phyloP scores from a whole-genome alignment of 331 rosid species.

The Acacia concinna region DNA sequence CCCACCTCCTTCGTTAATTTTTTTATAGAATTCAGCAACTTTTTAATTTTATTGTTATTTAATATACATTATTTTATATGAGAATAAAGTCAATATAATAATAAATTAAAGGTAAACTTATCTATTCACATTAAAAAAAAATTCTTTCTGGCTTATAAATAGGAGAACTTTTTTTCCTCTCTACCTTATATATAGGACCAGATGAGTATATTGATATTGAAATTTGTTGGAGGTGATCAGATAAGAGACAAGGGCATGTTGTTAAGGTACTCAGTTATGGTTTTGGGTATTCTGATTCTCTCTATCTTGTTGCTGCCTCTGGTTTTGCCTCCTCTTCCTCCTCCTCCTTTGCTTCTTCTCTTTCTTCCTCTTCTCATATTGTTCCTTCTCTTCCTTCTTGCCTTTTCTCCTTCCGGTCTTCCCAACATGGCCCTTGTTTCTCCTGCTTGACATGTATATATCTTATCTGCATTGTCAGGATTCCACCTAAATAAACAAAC shows the following conservation, averaged over 20 bases:
- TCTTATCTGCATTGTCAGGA: background rate
- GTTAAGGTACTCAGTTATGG: slow-evolving; percentile 37
- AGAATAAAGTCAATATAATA: too few species aligned
- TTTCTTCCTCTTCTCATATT: slow-evolving; percentile 42
- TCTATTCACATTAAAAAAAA: too few species aligned
- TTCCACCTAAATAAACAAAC: background rate
- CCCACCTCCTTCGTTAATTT: too few species aligned
- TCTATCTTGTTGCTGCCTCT: slow-evolving; percentile 40
- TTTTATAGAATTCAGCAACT: too few species aligned
- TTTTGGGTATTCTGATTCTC: slow-evolving; percentile 37
- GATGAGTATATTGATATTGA: background rate
- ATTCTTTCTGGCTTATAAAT: too few species aligned
- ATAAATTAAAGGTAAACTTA: too few species aligned
- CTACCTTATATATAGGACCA: too few species aligned
- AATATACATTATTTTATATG: too few species aligned
- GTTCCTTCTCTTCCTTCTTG: slow-evolving; percentile 36
- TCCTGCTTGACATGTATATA: background rate
- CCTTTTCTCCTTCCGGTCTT: slow-evolving; percentile 34
- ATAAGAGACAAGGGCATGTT: slow-evolving; percentile 25
- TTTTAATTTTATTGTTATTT: too few species aligned
- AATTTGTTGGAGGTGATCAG: background rate
- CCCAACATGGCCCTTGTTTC: slow-evolving; percentile 32
- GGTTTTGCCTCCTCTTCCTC: slow-evolving; percentile 54
- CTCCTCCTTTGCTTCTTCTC: slow-evolving; percentile 47
- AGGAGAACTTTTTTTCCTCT: too few species aligned